phyloP scores from a whole-genome alignment of 768 basidiomycete species.

The Omphalotus guepiniiformis region DNA sequence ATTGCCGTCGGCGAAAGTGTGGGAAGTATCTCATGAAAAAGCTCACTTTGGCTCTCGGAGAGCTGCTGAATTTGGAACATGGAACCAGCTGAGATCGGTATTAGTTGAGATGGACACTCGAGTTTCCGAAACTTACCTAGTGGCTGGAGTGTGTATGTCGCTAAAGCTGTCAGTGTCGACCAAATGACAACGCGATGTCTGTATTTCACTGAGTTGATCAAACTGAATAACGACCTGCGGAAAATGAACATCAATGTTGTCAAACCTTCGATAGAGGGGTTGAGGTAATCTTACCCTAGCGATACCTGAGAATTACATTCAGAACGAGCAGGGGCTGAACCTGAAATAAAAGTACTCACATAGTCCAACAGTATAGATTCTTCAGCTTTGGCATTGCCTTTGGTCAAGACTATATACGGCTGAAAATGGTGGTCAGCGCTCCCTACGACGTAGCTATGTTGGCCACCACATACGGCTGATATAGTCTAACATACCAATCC shows the following conservation, averaged over 20 bases:
- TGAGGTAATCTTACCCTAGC: conserved; percentile 31
- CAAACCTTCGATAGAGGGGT: background rate
- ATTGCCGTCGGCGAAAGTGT: no score
- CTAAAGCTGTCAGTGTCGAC: conserved; percentile 46
- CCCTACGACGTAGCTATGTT: no score
- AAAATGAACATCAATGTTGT: background rate
- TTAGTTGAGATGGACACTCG: conserved; percentile 14
- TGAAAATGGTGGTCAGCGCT: conserved; percentile 17
- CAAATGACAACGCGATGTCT: conserved; percentile 51
- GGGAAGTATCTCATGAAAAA: no score
- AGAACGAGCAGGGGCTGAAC: background rate
- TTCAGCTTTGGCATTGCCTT: conserved; percentile 49
- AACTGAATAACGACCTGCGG: conserved; percentile 36
- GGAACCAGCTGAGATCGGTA: conserved; percentile 32
- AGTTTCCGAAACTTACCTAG: conserved; percentile 35
- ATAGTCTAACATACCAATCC: conserved; percentile 52
- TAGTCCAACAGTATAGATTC: conserved; percentile 66
- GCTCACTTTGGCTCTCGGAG: conserved; percentile 21
- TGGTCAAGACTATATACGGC: conserved; percentile 59
- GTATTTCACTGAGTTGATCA: conserved; percentile 44
- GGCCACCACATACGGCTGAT: conserved; percentile 52
- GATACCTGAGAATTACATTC: conserved; percentile 29
- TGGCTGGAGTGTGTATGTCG: conserved; percentile 51
- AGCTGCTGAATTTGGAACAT: conserved; percentile 35
- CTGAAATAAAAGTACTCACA: conserved; percentile 30